Conservation (phyloP, 2,329 filamentous ascomycete species). For the Trichocomaceae sp. region DNA sequence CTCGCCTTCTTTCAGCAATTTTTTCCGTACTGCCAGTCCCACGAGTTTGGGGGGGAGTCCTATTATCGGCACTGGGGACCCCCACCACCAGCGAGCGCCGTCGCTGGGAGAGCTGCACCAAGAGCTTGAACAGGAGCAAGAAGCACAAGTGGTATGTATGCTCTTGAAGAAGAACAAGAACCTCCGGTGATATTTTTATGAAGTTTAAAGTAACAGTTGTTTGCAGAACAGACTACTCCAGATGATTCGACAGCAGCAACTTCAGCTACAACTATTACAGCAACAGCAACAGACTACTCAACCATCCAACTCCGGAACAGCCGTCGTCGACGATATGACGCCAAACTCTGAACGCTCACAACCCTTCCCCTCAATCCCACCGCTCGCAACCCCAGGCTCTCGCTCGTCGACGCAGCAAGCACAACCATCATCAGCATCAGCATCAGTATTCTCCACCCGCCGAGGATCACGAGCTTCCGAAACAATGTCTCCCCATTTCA, state of each 20-base stretch:
- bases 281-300: conserved; percentile 29
- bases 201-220: no score
- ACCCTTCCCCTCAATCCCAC: conserved; percentile 27
- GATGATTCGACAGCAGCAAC: conserved; percentile 44
- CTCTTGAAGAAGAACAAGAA: no score
- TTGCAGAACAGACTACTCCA: conserved; percentile 44
- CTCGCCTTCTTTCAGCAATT: conserved; percentile 33
- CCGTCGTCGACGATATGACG: conserved; percentile 39
- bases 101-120: conserved; percentile 46
- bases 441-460: conserved; percentile 31
- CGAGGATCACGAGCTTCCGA: conserved; percentile 33
- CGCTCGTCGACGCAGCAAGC: conserved; percentile 21
- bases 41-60: conserved; percentile 38
- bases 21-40: conserved; percentile 38
- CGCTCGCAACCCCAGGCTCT: conserved; percentile 17
- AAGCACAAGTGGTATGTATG: conserved; percentile 46
- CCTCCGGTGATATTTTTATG: no score
- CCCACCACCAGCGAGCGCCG: conserved; percentile 43
- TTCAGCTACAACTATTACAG: conserved; percentile 35
- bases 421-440: conserved; percentile 24
- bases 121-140: conserved; percentile 46
- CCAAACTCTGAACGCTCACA: conserved; percentile 37
- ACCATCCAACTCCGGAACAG: conserved; percentile 19
- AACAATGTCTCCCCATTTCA: conserved; percentile 25
- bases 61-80: conserved; percentile 39